These are phyloP conservation scores for Grigorovia yakushimaensis DNA, from an alignment of 805 yeast species.

Conservation along the genomic window DNA sequence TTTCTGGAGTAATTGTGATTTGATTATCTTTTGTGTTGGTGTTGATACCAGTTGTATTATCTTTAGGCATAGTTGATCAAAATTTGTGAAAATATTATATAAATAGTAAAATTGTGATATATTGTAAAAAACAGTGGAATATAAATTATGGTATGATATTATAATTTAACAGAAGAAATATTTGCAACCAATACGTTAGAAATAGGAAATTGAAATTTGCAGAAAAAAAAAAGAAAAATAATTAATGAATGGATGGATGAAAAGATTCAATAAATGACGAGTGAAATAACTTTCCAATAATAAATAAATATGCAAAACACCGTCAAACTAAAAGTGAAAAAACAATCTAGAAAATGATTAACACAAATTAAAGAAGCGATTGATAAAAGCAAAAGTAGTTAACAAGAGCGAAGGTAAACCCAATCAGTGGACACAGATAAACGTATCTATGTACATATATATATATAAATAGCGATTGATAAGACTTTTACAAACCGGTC, in stretches of 20 bases:
- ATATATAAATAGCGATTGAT: no score
- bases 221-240: no score
- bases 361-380: neutral
- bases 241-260: no score
- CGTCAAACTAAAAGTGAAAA: neutral
- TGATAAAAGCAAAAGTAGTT: no score
- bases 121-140: neutral
- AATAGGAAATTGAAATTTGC: no score
- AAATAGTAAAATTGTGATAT: neutral
- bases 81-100: neutral
- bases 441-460: neutral
- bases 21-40: conserved; percentile 1
- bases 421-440: neutral
- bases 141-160: neutral
- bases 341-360: neutral
- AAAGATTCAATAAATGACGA: no score
- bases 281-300: no score
- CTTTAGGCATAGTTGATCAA: conserved; percentile 6
- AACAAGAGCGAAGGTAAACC: no score
- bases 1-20: conserved; percentile 6
- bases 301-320: no score
- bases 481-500: no score
- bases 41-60: neutral
- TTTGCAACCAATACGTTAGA: no score
- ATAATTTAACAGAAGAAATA: no score